phyloP scores from a whole-genome alignment of 257 asterid genomes.

The Solanum virginianum region DNA sequence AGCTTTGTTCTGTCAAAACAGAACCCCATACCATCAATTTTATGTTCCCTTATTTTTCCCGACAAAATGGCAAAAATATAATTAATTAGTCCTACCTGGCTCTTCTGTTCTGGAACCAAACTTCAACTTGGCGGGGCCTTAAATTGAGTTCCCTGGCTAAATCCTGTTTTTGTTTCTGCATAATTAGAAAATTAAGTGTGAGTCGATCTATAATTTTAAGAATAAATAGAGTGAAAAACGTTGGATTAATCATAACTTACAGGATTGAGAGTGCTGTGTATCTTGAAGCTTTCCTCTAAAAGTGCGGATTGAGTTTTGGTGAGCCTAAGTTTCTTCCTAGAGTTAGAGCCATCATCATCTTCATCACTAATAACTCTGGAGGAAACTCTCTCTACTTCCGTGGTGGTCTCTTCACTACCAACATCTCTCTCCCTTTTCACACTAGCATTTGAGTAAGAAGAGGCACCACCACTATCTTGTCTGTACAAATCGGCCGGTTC shows the following conservation, averaged over 20 bases:
- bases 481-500: slow-evolving; percentile 31
- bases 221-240: background rate
- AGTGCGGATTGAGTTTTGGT: slow-evolving; percentile 56
- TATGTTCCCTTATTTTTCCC: background rate
- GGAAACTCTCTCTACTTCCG: slow-evolving; percentile 41
- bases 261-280: slow-evolving; percentile 56
- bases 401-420: slow-evolving; percentile 41
- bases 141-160: slow-evolving; percentile 52
- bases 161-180: slow-evolving; percentile 66
- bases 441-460: slow-evolving; percentile 67
- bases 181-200: background rate
- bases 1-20: slow-evolving; percentile 60
- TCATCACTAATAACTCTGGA: slow-evolving; percentile 47
- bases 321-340: slow-evolving; percentile 46
- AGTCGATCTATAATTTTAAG: background rate
- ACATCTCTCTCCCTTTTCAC: slow-evolving; percentile 59
- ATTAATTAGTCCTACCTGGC: slow-evolving; percentile 38
- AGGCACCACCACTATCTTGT: slow-evolving; percentile 60
- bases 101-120: slow-evolving; percentile 80
- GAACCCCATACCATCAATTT: background rate
- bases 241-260: background rate
- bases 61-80: background rate
- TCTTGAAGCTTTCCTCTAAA: slow-evolving; percentile 47
- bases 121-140: slow-evolving; percentile 79
- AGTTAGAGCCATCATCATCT: slow-evolving; percentile 44